Percentiles rank a stretch among this genome's conserved stretches.
phyloP scores from a whole-genome alignment of 1,284 basidiomycete species.

The Singerocomus inundabilis region DNA sequence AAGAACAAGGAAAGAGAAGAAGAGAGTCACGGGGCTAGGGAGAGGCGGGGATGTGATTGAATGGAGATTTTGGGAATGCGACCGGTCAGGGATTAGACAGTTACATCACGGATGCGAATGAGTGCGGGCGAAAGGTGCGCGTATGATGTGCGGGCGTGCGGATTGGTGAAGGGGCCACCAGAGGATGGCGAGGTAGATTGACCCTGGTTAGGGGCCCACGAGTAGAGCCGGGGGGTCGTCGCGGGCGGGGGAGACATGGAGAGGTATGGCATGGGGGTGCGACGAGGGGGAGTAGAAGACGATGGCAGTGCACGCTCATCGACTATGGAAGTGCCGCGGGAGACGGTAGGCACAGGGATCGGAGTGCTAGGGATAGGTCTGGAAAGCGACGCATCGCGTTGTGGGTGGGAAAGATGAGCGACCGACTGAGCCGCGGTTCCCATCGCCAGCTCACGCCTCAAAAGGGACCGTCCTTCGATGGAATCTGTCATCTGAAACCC shows the following conservation, averaged over 20 bases:
- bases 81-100: conserved; percentile 17
- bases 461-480: conserved; percentile 1
- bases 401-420: conserved; percentile 1
- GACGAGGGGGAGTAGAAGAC: conserved; percentile 31
- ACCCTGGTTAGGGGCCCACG: conserved; percentile 32
- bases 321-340: conserved; percentile 19
- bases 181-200: conserved; percentile 30
- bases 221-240: conserved; percentile 47
- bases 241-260: conserved; percentile 49
- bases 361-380: conserved; percentile 28
- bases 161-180: conserved; percentile 45
- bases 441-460: neutral
- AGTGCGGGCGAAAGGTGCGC: conserved; percentile 41
- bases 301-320: conserved; percentile 23
- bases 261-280: conserved; percentile 31
- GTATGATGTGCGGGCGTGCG: conserved; percentile 48
- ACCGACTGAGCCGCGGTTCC: neutral
- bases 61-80: conserved; percentile 1
- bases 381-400: conserved; percentile 8
- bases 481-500: conserved; percentile 1
- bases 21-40: too few relatives aligned
- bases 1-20: too few relatives aligned
- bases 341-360: conserved; percentile 28
- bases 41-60: neutral
- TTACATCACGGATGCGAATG: conserved; percentile 32